Conservation (phyloP, 768 basidiomycete species). For the Agaricus subrufescens region DNA sequence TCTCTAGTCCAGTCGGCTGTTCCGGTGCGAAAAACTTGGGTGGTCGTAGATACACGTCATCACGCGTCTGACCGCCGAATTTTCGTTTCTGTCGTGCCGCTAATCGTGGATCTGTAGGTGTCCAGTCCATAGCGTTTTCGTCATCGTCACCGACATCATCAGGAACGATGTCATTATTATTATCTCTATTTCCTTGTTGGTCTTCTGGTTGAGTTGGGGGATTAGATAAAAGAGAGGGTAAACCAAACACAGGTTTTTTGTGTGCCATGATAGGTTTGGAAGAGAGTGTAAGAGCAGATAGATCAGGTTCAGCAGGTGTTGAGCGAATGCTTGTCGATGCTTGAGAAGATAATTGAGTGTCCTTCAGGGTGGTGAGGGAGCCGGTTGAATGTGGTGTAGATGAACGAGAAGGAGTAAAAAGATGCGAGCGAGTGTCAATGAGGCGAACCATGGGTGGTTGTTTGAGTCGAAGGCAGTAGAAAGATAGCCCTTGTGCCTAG, state of each 20-base stretch:
- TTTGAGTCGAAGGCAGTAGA: slow-evolving; percentile 54
- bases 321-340: slow-evolving; percentile 10
- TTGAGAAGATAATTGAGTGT: slow-evolving; percentile 13
- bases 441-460: slow-evolving; percentile 70
- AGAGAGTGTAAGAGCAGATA: slow-evolving; percentile 61
- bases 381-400: slow-evolving; percentile 34
- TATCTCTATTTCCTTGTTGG: slow-evolving; percentile 16
- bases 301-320: slow-evolving; percentile 43
- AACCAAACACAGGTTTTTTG: slow-evolving; percentile 60
- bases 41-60: slow-evolving; percentile 57
- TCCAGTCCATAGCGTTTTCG: slow-evolving; percentile 58
- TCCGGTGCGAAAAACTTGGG: slow-evolving; percentile 78
- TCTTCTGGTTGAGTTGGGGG: slow-evolving; percentile 13
- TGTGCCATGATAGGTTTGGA: slow-evolving; percentile 52
- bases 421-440: slow-evolving; percentile 49
- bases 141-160: slow-evolving; percentile 6
- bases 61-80: slow-evolving; percentile 17
- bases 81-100: slow-evolving; percentile 17
- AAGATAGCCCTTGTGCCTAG: slow-evolving; percentile 51
- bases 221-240: slow-evolving; percentile 50
- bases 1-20: slow-evolving; percentile 71
- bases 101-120: slow-evolving; percentile 42
- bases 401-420: slow-evolving; percentile 33
- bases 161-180: slow-evolving; percentile 18
- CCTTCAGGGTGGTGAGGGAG: slow-evolving; percentile 14